phyloP scores from a whole-genome alignment of 192 early-diverging fungal species.

The Podila verticillata region DNA sequence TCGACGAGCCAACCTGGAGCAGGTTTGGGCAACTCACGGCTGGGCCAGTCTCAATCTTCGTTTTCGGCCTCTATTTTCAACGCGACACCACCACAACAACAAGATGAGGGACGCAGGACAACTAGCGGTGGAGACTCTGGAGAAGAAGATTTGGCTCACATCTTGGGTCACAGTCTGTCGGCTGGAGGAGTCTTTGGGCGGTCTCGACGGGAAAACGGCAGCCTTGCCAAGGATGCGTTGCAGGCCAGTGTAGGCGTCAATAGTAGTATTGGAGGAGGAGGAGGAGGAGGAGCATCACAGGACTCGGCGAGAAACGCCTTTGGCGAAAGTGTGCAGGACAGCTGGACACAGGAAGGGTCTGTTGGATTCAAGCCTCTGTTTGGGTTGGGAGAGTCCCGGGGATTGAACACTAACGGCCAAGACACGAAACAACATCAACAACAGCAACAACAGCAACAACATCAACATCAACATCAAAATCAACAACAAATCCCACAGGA shows the following conservation, averaged over 20 bases:
- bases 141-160: slow-evolving; percentile 37
- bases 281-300: not conserved
- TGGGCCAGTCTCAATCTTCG: not conserved
- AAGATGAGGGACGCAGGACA: not conserved
- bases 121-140: slow-evolving; percentile 2
- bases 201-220: slow-evolving; percentile 16
- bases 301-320: slow-evolving; percentile 1
- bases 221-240: slow-evolving; percentile 7
- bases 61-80: not conserved
- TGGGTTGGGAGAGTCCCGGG: slow-evolving; percentile 21
- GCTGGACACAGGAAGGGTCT: not conserved
- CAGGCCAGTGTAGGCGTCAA: slow-evolving; percentile 3
- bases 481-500: slow-evolving; percentile 13
- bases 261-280: not conserved
- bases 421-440: slow-evolving; percentile 6
- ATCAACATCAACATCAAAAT: slow-evolving; percentile 4
- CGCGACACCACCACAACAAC: slow-evolving; percentile 2
- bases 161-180: slow-evolving; percentile 35
- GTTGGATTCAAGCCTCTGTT: slow-evolving; percentile 42
- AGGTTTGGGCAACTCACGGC: not conserved
- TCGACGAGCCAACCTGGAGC: not conserved
- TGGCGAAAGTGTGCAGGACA: slow-evolving; percentile 4
- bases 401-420: slow-evolving; percentile 4
- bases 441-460: slow-evolving; percentile 3
- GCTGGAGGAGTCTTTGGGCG: slow-evolving; percentile 30